A percentile compares a stretch with the other conserved stretches of the same genome.
Evolutionary conservation across 2,329 filamentous ascomycete genomes (phyloP).

Genomic region (Hymenoscyphus scutula): DNA sequence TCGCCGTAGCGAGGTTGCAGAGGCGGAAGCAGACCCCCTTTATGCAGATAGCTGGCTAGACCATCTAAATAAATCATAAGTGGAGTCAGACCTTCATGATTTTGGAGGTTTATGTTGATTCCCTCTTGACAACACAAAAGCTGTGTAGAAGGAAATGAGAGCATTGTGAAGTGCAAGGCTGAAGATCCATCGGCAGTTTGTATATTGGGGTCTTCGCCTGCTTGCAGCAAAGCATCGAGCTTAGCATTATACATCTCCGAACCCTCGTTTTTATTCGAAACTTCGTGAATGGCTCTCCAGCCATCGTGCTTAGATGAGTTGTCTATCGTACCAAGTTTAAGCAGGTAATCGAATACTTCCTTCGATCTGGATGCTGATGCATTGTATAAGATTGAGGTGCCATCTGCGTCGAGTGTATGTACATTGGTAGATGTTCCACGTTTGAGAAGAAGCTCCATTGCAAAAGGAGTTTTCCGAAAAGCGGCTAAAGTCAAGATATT

Average conservation of each 20-base stretch:
- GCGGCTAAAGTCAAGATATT: neutral
- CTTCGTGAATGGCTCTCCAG: neutral
- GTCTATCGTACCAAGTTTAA: neutral
- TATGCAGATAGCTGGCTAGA: neutral
- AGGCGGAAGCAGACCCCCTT: neutral
- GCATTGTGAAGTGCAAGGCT: neutral
- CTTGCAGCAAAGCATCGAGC: neutral
- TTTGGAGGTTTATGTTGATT: neutral
- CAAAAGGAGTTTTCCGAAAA: neutral
- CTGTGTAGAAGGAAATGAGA: neutral
- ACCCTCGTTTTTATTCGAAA: neutral
- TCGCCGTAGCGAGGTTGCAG: neutral
- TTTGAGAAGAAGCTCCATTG: neutral
- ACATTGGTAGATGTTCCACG: neutral
- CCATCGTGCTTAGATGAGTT: neutral
- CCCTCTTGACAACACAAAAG: neutral
- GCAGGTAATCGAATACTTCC: neutral
- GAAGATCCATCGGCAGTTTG: neutral
- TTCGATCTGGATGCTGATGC: neutral
- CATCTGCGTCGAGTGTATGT: neutral
- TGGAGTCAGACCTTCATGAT: neutral
- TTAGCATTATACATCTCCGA: neutral
- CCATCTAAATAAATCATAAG: neutral
- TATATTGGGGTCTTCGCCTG: neutral
- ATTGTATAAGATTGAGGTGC: neutral